Evolutionary conservation across 352 stramenopile species (phyloP).

Genomic region (Phytophthora boehmeriae): DNA sequence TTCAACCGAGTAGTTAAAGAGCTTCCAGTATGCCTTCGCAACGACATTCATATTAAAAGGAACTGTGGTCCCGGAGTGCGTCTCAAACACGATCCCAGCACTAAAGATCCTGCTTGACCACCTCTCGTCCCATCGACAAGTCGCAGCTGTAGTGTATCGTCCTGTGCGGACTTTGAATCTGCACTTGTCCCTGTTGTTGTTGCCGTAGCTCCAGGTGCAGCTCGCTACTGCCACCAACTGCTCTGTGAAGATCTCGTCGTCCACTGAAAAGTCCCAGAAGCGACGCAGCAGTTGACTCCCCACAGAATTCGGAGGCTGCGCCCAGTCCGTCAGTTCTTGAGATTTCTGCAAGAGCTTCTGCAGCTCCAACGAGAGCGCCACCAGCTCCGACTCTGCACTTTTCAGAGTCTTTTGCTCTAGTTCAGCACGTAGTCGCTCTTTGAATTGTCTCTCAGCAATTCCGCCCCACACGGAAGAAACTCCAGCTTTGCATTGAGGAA

Average conservation of each 20-base stretch:
- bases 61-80: background rate
- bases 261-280: background rate
- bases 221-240: conserved; percentile 1
- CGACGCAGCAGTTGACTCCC: background rate
- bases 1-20: background rate
- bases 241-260: conserved; percentile 13
- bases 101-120: background rate
- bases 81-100: conserved; percentile 10
- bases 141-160: conserved; percentile 4
- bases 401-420: background rate
- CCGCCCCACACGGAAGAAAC: background rate
- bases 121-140: conserved; percentile 5
- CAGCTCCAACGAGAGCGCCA: background rate
- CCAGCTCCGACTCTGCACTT: background rate
- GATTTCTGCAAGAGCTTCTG: background rate
- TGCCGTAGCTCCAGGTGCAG: conserved; percentile 11
- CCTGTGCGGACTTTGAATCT: background rate
- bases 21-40: conserved; percentile 8
- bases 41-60: conserved; percentile 12
- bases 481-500: background rate
- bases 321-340: background rate
- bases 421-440: background rate
- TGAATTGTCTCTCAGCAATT: conserved; percentile 1
- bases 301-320: background rate
- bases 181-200: background rate